Percentiles rank a stretch among this genome's conserved stretches.
phyloP scores from a whole-genome alignment of 768 basidiomycete genomes.

The Calocera viscosa region DNA sequence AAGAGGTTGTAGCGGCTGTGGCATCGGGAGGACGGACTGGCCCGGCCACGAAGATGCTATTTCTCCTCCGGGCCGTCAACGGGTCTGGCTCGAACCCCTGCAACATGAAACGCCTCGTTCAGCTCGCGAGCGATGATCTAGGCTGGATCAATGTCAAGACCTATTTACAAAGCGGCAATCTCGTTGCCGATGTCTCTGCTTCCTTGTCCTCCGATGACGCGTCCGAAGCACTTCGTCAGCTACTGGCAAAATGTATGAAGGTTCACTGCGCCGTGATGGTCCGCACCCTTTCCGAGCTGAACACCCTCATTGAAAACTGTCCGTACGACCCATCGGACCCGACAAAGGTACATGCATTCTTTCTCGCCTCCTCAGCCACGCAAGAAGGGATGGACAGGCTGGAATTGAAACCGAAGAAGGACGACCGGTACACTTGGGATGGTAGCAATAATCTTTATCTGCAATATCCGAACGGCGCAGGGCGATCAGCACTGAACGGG shows the following conservation, averaged over 20 bases:
- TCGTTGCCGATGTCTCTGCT: not conserved
- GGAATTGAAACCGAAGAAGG: not conserved
- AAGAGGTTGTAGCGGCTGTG: not conserved
- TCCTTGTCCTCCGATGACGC: not conserved
- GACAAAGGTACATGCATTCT: not conserved
- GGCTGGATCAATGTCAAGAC: not conserved
- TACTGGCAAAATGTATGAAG: not conserved
- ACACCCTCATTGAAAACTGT: not conserved
- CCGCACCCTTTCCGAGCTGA: not conserved
- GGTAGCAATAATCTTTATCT: not conserved
- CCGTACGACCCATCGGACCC: not conserved
- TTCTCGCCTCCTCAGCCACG: not conserved
- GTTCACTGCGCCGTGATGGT: not conserved
- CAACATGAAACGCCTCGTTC: conserved; percentile 3
- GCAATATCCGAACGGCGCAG: not conserved
- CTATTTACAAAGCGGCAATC: not conserved
- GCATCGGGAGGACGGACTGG: not conserved
- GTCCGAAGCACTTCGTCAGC: not conserved
- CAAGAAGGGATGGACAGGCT: not conserved
- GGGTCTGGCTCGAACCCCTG: not conserved
- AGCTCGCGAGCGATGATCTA: not conserved
- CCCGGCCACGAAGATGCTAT: not conserved
- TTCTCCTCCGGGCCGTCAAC: not conserved
- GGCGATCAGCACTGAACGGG: not conserved
- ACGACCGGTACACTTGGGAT: not conserved